Evolutionary conservation across 2,329 filamentous ascomycete genomes (phyloP), one percentile per base, ranked within the genome.

Genomic region (Phyllosticta capitalensis): DNA sequence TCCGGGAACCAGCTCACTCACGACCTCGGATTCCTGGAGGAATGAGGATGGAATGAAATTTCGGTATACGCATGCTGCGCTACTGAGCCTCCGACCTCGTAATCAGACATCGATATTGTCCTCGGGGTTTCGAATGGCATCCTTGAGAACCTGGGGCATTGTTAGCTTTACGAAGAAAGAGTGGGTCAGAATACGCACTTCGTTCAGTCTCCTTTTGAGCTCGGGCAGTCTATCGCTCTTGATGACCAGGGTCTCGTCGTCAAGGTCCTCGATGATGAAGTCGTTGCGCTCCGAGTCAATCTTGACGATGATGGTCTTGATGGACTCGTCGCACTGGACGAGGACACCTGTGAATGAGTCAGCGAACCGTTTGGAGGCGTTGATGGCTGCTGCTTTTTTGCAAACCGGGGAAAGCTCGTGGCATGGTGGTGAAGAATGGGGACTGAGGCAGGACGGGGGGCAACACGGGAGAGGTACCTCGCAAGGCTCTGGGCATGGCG

Each of bases 261-360:
- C 88, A 1, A 92, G 81, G 63, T 91, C 87, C 67, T 91, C 87
- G 63, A 91, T 88, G 68, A 92, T 88, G 71, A 84, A 89, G 64
- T 86, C 84, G 72, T 91, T 84, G 60, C 75, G 69, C 60, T 83
- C 78, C 66, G 78, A 82, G 73, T 92, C 86, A 65, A 92, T 88
- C 67, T 85, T 88, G 66, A 89, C 79, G 68, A 92, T 87, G 77
- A 92, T 90, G 63, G 89, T 88, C 74, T 91, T 92, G 80, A 92
- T 91, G 52, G 87, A 89, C n/a, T 89, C 86, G 70, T 92, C 89
- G 74, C 87, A 90, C 73, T 90, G 84, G 73, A 92, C 84, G 64
- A 92, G 81, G 26, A 89, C 85, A 63, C 88, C 88, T 80, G 62
- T 1, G 6, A 14, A 26, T 22, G 0, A 22, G 20, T 53, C 6